Evolutionary conservation across 1,139 yeast genomes (phyloP).

Genomic region (Nakaseomyces glabratus): DNA sequence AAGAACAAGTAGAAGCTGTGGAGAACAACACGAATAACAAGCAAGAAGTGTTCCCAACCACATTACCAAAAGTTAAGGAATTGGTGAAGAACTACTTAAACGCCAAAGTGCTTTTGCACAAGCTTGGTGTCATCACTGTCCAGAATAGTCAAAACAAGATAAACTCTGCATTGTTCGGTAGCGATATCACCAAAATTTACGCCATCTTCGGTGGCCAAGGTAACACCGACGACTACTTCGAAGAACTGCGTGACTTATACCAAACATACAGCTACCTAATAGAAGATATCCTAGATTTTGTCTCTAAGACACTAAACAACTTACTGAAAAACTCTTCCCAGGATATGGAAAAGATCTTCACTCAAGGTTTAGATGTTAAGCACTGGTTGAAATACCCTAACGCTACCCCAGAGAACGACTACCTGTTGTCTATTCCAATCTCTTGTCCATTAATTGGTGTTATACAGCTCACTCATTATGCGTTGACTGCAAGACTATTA

Average conservation of each 20-base stretch:
- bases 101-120: constrained; percentile 43
- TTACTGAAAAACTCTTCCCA: constrained; percentile 58
- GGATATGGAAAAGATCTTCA: constrained; percentile 78
- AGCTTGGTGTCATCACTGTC: constrained; percentile 32
- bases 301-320: constrained; percentile 58
- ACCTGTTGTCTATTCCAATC: constrained; percentile 82
- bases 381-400: constrained; percentile 81
- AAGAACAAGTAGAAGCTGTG: neutral
- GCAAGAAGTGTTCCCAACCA: constrained; percentile 54
- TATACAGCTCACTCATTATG: constrained; percentile 89
- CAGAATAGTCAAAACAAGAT: constrained; percentile 38
- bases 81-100: constrained; percentile 65
- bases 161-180: constrained; percentile 50
- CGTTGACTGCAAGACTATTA: constrained; percentile 74
- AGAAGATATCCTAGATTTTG: constrained; percentile 57
- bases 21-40: constrained; percentile 35
- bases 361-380: constrained; percentile 86
- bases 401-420: constrained; percentile 82
- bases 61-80: constrained; percentile 58
- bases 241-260: constrained; percentile 84
- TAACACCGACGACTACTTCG: constrained; percentile 93
- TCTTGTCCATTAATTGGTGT: constrained; percentile 94
- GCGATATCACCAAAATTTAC: constrained; percentile 53
- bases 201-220: constrained; percentile 99
- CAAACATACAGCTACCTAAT: constrained; percentile 67